Base-by-base conservation (phyloP, 1,139 yeast genomes). In the Petasospora fabianii region DNA sequence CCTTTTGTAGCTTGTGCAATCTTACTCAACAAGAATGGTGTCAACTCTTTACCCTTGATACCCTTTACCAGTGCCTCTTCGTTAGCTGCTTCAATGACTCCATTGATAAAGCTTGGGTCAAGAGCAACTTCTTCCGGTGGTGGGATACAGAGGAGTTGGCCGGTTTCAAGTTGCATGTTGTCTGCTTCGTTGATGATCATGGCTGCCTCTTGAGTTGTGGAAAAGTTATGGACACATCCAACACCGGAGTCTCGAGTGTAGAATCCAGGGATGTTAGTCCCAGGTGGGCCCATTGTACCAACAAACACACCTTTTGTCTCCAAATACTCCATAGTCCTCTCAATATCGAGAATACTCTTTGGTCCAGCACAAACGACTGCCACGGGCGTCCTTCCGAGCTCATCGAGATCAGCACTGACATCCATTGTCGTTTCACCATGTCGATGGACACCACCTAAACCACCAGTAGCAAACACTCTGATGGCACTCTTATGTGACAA, bases 311-410 rank as follows among this genome's bases (percentile, higher is more conserved):
- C 97, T 59, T 86, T 90, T 0, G 97, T 87, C 59, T 87, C 96
- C 42, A 87, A 66, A 55, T 80, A 85, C 58, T 87, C 97, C 75
- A 86, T 71, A 0, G 97, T 87, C 47, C 83, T 69, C 11, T 75
- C 79, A 44, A 88, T 81, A 55, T 87, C 96, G 46, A 87, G 66
- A 38, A 87, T 86, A 26, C 90, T 79, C 59, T 87, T 87, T 4
- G 96, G 96, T 0, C 97, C 97, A 10, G 95, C 80, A 56, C 96
- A 87, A 3, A 87, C 90, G 13, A 87, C 96, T 1, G 90, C 79
- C 2, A 87, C 87, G 0, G 92, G 87, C 0, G 95, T 87, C 41
- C 80, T 68, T 2, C 90, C 84, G 42, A 88, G 68, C 56, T 87
- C 97, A 28, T 86, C 88, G 48, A 87, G 71, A 60, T 87, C 97